A percentile compares a stretch with the other conserved stretches of the same genome.
phyloP scores from a whole-genome alignment of 2,329 filamentous ascomycete genomes.

The Aspergillus sp. region DNA sequence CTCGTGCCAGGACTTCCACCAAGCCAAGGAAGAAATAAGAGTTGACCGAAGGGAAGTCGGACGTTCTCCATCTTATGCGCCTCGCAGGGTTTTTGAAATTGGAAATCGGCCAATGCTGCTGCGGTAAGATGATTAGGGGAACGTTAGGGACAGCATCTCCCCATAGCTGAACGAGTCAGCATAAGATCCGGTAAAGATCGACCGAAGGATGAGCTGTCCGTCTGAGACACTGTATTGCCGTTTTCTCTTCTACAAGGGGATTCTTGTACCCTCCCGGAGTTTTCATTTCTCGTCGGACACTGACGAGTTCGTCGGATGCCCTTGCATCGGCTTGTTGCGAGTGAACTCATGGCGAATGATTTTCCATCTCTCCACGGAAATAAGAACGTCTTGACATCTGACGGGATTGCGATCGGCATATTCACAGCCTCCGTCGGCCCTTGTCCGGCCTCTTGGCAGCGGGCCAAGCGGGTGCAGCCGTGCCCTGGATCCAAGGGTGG shows the following conservation, averaged over 20 bases:
- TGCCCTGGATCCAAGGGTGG: background rate
- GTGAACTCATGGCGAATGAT: too few species aligned
- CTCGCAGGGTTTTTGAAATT: too few species aligned
- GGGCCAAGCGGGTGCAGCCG: background rate
- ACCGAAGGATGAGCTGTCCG: background rate
- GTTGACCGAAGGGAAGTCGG: too few species aligned
- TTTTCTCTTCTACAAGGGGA: background rate
- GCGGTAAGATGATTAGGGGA: background rate
- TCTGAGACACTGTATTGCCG: background rate
- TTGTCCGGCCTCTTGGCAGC: background rate
- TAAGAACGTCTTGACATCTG: too few species aligned
- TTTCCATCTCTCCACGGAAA: too few species aligned
- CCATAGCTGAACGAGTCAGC: background rate
- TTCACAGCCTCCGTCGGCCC: background rate
- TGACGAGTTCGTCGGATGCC: too few species aligned
- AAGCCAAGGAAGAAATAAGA: too few species aligned
- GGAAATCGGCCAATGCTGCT: background rate
- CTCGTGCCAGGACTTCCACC: too few species aligned
- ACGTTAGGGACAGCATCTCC: background rate
- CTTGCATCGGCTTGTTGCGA: too few species aligned
- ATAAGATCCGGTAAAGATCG: background rate
- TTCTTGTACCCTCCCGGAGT: too few species aligned
- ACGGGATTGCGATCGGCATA: background rate
- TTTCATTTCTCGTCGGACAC: too few species aligned
- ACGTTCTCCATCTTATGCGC: too few species aligned